Evolutionary conservation across 2,329 filamentous ascomycete genomes (phyloP).

Genomic region (Colletotrichum sp.): DNA sequence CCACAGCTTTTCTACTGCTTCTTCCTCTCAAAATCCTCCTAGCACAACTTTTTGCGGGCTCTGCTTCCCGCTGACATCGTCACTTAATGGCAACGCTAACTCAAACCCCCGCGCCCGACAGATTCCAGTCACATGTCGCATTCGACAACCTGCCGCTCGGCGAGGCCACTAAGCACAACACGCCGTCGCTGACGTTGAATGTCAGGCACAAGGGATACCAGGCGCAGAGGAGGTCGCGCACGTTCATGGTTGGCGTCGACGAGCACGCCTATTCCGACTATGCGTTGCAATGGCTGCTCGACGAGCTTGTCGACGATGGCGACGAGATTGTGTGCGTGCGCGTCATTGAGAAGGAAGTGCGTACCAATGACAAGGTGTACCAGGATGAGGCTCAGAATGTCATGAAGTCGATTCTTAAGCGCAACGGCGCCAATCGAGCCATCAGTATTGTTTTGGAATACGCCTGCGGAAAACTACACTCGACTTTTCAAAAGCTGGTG

Average conservation of each 20-base stretch:
- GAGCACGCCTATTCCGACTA: slow-evolving; percentile 92
- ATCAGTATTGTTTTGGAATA: slow-evolving; percentile 88
- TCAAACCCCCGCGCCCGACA: slow-evolving; percentile 36
- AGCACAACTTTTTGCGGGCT: background rate
- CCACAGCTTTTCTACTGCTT: background rate
- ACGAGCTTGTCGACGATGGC: slow-evolving; percentile 90
- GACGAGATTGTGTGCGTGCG: slow-evolving; percentile 92
- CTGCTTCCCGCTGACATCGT: background rate
- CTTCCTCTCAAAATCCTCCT: background rate
- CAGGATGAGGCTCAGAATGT: slow-evolving; percentile 75
- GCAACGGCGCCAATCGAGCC: slow-evolving; percentile 79
- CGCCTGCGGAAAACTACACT: slow-evolving; percentile 86
- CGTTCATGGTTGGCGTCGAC: slow-evolving; percentile 89
- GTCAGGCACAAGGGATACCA: slow-evolving; percentile 87
- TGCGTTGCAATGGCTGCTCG: slow-evolving; percentile 89
- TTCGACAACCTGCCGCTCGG: slow-evolving; percentile 65
- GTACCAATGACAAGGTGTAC: slow-evolving; percentile 66
- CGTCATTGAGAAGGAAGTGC: slow-evolving; percentile 83
- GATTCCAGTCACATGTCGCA: slow-evolving; percentile 63
- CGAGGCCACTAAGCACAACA: slow-evolving; percentile 63
- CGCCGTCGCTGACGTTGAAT: slow-evolving; percentile 78
- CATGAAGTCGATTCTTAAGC: slow-evolving; percentile 76
- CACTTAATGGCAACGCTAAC: slow-evolving; percentile 50
- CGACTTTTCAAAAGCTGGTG: slow-evolving; percentile 90
- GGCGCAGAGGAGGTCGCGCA: slow-evolving; percentile 78